Percentiles rank a stretch among this genome's conserved stretches.
phyloP scores from a whole-genome alignment of 148 eudicot genomes.

The Limonium bicolor region DNA sequence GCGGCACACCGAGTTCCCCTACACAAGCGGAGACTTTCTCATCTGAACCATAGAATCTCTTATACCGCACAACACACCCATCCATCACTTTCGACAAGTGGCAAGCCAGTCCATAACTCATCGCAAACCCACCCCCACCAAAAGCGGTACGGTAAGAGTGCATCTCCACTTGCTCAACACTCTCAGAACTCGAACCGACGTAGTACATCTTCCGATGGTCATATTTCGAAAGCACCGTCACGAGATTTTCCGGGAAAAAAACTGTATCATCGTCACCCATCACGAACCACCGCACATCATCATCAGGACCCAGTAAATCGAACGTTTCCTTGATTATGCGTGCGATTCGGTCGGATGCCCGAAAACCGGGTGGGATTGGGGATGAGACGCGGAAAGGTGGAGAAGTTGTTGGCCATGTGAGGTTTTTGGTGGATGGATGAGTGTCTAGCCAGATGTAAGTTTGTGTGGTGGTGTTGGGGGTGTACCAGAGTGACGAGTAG shows the following conservation, averaged over 20 bases:
- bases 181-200: conserved; percentile 60
- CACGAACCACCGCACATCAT: conserved; percentile 66
- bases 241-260: conserved; percentile 49
- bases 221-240: conserved; percentile 39
- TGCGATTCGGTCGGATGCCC: conserved; percentile 55
- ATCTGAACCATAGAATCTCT: conserved; percentile 65
- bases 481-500: conserved; percentile 69
- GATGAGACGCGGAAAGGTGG: conserved; percentile 26
- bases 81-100: conserved; percentile 37
- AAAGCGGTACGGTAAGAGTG: conserved; percentile 71
- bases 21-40: conserved; percentile 71
- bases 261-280: conserved; percentile 97
- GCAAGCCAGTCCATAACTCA: conserved; percentile 49
- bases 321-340: conserved; percentile 44
- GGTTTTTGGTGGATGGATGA: conserved; percentile 11
- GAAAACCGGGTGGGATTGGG: conserved; percentile 3
- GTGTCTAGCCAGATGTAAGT: conserved; percentile 54
- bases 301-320: conserved; percentile 17
- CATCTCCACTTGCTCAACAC: conserved; percentile 65
- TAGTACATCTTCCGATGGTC: conserved; percentile 60
- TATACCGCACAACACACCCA: conserved; percentile 58
- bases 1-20: conserved; percentile 59
- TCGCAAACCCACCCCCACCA: conserved; percentile 85
- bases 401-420: conserved; percentile 5
- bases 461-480: conserved; percentile 40